phyloP scores from a whole-genome alignment of 2,329 filamentous ascomycete species.

The Calonectria henricotiae region DNA sequence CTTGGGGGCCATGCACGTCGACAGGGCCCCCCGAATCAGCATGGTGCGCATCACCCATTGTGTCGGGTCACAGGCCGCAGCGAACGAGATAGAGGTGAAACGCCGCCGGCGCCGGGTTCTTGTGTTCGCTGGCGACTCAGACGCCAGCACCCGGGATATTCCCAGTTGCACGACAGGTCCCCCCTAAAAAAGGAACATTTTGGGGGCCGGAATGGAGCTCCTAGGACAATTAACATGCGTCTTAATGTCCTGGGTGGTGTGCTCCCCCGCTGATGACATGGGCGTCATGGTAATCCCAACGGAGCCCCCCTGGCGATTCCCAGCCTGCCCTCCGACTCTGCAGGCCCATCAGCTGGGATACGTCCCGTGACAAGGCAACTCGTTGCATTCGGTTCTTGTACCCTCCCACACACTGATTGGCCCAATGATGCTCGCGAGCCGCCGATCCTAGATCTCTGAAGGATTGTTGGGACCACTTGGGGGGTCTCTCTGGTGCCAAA shows the following conservation, averaged over 20 bases:
- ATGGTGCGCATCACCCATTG: conserved; percentile 54
- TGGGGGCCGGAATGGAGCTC: conserved; percentile 34
- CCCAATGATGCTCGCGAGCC: conserved; percentile 29
- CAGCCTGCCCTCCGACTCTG: conserved; percentile 25
- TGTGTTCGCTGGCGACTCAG: conserved; percentile 32
- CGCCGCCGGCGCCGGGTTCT: conserved; percentile 35
- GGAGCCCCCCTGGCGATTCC: conserved; percentile 29
- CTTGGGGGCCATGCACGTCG: conserved; percentile 36
- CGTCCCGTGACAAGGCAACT: conserved; percentile 34
- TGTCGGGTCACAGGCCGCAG: conserved; percentile 50
- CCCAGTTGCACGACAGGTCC: conserved; percentile 16
- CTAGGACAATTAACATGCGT: conserved; percentile 31
- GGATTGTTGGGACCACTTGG: conserved; percentile 35
- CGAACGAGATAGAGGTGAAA: conserved; percentile 45
- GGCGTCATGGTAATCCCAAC: conserved; percentile 26
- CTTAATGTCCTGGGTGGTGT: conserved; percentile 9
- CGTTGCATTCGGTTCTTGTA: conserved; percentile 36
- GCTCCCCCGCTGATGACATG: conserved; percentile 25
- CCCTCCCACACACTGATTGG: conserved; percentile 28
- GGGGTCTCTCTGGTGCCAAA: conserved; percentile 7
- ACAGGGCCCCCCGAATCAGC: conserved; percentile 49
- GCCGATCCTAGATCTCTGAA: conserved; percentile 39
- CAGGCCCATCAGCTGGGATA: conserved; percentile 37
- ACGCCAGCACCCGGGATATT: conserved; percentile 22
- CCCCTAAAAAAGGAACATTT: conserved; percentile 24